Percentiles rank a stretch among this genome's conserved stretches.
Conservation (phyloP, 1,139 yeast genomes). For the Candida sp. region DNA sequence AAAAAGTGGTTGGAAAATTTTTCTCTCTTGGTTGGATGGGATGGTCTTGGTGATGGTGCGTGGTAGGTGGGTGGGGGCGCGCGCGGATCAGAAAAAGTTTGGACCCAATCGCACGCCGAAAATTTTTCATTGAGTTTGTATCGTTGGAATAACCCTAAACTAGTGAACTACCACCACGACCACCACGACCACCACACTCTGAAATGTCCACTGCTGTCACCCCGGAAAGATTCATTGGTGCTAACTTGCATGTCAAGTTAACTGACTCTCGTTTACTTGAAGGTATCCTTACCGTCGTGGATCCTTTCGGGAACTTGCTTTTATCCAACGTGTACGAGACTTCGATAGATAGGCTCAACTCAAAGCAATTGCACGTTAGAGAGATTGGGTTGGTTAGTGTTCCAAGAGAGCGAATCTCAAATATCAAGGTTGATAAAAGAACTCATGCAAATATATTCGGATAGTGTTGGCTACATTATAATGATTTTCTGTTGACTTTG, state of each 20-base stretch:
- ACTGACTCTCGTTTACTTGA: constrained; percentile 37
- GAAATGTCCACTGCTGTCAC: constrained; percentile 2
- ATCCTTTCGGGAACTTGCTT: constrained; percentile 50
- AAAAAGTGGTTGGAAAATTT: constrained; percentile 4
- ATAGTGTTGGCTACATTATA: not conserved
- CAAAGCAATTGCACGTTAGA: constrained; percentile 28
- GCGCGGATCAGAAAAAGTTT: not conserved
- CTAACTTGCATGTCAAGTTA: constrained; percentile 30
- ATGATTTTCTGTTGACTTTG: constrained; percentile 2
- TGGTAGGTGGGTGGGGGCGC: too few relatives aligned
- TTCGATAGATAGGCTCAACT: constrained; percentile 29
- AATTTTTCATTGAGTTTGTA: not conserved
- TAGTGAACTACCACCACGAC: too few relatives aligned
- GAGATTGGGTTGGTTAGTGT: constrained; percentile 52
- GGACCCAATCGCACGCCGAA: not conserved
- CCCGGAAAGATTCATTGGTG: constrained; percentile 38
- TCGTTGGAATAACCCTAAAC: not conserved
- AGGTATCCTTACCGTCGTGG: constrained; percentile 47
- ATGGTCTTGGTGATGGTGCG: not conserved
- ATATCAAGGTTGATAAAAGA: constrained; percentile 28
- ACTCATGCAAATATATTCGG: constrained; percentile 18
- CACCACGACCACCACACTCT: too few relatives aligned
- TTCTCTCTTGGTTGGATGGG: not conserved
- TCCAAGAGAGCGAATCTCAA: constrained; percentile 35
- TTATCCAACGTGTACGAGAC: constrained; percentile 40